Conservation (phyloP, 2,329 filamentous ascomycete genomes). For the Cytospora mali region DNA sequence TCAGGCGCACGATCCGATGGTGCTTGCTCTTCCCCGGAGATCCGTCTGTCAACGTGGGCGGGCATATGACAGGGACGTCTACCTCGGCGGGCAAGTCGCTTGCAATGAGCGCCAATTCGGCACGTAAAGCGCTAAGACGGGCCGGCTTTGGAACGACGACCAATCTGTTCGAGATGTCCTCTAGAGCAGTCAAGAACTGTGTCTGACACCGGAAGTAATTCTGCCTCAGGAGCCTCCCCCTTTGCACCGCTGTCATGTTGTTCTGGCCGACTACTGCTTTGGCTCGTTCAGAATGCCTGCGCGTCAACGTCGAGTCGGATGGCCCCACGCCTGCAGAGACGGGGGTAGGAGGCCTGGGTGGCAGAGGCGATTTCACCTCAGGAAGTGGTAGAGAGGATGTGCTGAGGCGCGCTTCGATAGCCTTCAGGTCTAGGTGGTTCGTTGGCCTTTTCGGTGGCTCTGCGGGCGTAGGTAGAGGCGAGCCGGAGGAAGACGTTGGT, state of each 20-base stretch:
- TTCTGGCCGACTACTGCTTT: slow-evolving; percentile 60
- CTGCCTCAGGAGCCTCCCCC: slow-evolving; percentile 71
- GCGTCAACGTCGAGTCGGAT: slow-evolving; percentile 47
- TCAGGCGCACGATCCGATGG: slow-evolving; percentile 80
- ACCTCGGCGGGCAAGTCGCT: slow-evolving; percentile 83
- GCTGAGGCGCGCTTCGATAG: slow-evolving; percentile 64
- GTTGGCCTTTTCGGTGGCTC: slow-evolving; percentile 47
- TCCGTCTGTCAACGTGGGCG: slow-evolving; percentile 72
- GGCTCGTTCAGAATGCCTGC: slow-evolving; percentile 64
- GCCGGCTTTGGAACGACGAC: slow-evolving; percentile 81
- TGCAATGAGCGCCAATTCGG: slow-evolving; percentile 78
- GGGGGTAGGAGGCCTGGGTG: slow-evolving; percentile 60
- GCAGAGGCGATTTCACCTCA: slow-evolving; percentile 56
- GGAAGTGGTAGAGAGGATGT: slow-evolving; percentile 69
- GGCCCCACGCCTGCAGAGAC: slow-evolving; percentile 57
- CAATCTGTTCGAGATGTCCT: slow-evolving; percentile 83
- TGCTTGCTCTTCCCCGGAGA: slow-evolving; percentile 75
- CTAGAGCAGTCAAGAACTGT: slow-evolving; percentile 76
- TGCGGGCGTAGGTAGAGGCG: slow-evolving; percentile 36
- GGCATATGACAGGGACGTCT: slow-evolving; percentile 81
- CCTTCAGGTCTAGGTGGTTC: slow-evolving; percentile 52
- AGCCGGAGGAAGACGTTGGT: slow-evolving; percentile 31
- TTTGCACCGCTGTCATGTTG: slow-evolving; percentile 67
- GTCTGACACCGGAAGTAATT: slow-evolving; percentile 85
- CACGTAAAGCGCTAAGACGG: slow-evolving; percentile 76